Percentiles rank a stretch among this genome's conserved stretches.
These are phyloP conservation scores for Chenopodium album DNA, from an alignment of 148 eudicot genomes.

Conservation along the genomic window DNA sequence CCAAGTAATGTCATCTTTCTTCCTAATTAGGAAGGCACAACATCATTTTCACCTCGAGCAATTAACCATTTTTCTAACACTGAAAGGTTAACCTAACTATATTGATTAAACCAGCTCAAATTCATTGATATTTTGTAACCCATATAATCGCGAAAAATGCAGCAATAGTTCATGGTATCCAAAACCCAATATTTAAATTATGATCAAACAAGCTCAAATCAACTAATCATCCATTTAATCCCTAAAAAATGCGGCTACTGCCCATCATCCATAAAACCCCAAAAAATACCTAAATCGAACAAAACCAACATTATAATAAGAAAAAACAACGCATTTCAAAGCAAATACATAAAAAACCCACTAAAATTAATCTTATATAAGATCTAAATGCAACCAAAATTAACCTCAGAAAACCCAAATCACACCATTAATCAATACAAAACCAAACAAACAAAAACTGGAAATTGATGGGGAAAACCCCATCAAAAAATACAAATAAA, in stretches of 20 bases:
- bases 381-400: constrained; percentile 23
- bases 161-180: neutral
- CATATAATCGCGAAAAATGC: neutral
- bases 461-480: neutral
- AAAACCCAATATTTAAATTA: neutral
- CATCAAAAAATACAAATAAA: neutral
- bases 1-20: neutral
- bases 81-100: no score
- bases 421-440: neutral
- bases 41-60: neutral
- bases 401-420: neutral
- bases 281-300: constrained; percentile 1
- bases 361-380: neutral
- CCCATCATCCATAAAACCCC: constrained; percentile 8
- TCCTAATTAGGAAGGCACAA: neutral
- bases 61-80: neutral
- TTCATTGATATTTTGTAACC: neutral
- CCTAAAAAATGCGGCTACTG: neutral
- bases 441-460: neutral
- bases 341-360: constrained; percentile 11
- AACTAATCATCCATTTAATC: neutral
- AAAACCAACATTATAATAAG: neutral
- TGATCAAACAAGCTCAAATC: neutral
- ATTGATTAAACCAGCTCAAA: neutral
- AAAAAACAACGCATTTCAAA: neutral